These are phyloP conservation scores for Caryopteris hybrid DNA, from an alignment of 305 asterid genomes.

Conservation along the genomic window DNA sequence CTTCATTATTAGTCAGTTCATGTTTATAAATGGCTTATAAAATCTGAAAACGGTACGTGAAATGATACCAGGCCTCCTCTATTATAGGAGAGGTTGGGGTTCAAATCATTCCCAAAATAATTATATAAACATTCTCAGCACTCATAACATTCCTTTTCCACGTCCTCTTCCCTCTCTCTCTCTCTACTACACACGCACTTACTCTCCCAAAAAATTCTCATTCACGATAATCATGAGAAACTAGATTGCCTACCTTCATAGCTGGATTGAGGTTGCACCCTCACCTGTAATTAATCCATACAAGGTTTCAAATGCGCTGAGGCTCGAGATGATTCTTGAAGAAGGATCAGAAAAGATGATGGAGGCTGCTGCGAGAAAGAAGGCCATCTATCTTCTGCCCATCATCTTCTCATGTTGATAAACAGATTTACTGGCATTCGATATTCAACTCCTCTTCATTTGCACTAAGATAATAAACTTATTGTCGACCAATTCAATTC, in stretches of 20 bases:
- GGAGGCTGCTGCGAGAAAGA: slow-evolving; percentile 1
- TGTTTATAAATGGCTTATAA: too few relatives aligned
- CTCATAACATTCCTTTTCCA: neutral
- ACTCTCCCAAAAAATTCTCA: neutral
- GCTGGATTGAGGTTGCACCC: slow-evolving; percentile 44
- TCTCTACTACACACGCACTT: too few relatives aligned
- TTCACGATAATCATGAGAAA: slow-evolving; percentile 16
- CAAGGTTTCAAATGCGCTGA: slow-evolving; percentile 35
- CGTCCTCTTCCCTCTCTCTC: neutral
- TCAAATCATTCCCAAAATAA: too few relatives aligned
- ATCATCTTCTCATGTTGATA: slow-evolving; percentile 21
- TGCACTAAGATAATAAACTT: neutral
- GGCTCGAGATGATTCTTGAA: slow-evolving; percentile 34
- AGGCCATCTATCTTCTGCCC: slow-evolving; percentile 19
- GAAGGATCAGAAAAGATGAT: slow-evolving; percentile 22
- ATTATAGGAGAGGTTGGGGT: too few relatives aligned
- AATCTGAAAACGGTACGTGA: too few relatives aligned
- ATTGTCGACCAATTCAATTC: neutral
- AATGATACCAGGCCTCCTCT: too few relatives aligned
- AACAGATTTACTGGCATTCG: slow-evolving; percentile 4
- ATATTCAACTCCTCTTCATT: neutral
- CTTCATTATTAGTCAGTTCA: neutral
- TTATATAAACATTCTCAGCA: too few relatives aligned
- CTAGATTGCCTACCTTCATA: slow-evolving; percentile 22
- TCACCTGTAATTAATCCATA: slow-evolving; percentile 28